phyloP scores from a whole-genome alignment of 768 basidiomycete species.

The Mrakia gelida region DNA sequence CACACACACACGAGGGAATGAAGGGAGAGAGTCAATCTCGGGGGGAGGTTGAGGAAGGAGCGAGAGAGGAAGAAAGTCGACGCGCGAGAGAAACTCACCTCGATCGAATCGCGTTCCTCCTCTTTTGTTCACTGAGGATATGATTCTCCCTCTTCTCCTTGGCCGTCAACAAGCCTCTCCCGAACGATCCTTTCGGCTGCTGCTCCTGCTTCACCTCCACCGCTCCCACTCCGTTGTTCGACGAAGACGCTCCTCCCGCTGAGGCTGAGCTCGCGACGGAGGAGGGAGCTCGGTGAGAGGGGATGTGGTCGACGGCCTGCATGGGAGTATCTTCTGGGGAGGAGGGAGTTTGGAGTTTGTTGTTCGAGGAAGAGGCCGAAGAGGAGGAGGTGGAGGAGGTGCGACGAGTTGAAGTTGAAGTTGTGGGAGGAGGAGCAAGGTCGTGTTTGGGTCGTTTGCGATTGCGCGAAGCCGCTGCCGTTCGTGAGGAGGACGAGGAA shows the following conservation, averaged over 20 bases:
- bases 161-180: conserved; percentile 4
- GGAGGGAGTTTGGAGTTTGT: not conserved
- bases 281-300: not conserved
- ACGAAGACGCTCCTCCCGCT: too few relatives aligned
- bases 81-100: conserved; percentile 52
- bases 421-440: not conserved
- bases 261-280: not conserved
- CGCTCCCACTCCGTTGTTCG: not conserved
- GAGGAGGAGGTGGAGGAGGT: not conserved
- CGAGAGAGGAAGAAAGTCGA: not conserved
- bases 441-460: conserved; percentile 8
- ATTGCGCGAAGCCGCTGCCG: not conserved
- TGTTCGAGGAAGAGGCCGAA: not conserved
- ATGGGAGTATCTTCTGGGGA: not conserved
- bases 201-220: conserved; percentile 6
- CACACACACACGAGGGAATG: too few relatives aligned
- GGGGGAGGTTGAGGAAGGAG: too few relatives aligned
- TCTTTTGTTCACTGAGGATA: conserved; percentile 91
- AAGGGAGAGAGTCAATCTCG: not conserved
- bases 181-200: not conserved
- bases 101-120: conserved; percentile 83
- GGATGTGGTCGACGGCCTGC: not conserved
- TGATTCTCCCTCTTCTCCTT: conserved; percentile 76
- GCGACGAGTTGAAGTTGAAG: not conserved
- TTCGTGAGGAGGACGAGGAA: not conserved